Base-by-base conservation (phyloP, 176 grass and related monocot species). In the Bonia amplexicaulis region DNA sequence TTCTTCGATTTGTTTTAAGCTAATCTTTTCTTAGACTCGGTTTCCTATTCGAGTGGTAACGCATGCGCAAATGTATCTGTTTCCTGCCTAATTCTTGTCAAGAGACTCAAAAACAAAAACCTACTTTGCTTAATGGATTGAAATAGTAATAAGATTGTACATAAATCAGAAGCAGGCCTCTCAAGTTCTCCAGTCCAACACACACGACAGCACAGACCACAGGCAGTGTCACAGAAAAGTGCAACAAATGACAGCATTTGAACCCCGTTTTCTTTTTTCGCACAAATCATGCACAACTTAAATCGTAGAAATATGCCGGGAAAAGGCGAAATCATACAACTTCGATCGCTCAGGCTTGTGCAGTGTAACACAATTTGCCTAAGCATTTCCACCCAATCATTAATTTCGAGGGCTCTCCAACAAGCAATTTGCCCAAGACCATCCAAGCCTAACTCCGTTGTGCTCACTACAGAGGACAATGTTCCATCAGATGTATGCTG, bases 1-100 rank as follows among this genome's bases (percentile, higher is more conserved):
- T 48, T 86, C 70, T 71, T 71, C 55, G 2, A 66, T 71, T 90
- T 81, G n/a, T 77, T 77, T 71, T 55, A 82, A 85, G 23, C 51
- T 76, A 76, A 85, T 52, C 16, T 7, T 59, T 81, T 62, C 12
- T 80, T 41, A 3, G 26, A 47, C 39, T 73, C 39, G 4, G 1
- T 15, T 68, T 14, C 15, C 4, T 14, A 35, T 35, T 73, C 16
- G n/a, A 70, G 6, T 82, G 3, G 54, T n/a, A 9, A 5, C 8
- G 15, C 1, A 39, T 83, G 29, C 6, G 37, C 37, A 44, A 12
- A 69, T 19, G 5, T 8, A 16, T 41, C 9, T 29, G 27, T 16
- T 16, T 37, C 19, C 9, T 13, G 13, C 27, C 10, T 37, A 6
- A 26, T 33, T 49, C 17, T 35, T 48, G 11, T 15, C 26, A 9